These are phyloP conservation scores for Porphyrellus cyaneotinctus DNA, from an alignment of 768 basidiomycete species.

Conservation along the genomic window DNA sequence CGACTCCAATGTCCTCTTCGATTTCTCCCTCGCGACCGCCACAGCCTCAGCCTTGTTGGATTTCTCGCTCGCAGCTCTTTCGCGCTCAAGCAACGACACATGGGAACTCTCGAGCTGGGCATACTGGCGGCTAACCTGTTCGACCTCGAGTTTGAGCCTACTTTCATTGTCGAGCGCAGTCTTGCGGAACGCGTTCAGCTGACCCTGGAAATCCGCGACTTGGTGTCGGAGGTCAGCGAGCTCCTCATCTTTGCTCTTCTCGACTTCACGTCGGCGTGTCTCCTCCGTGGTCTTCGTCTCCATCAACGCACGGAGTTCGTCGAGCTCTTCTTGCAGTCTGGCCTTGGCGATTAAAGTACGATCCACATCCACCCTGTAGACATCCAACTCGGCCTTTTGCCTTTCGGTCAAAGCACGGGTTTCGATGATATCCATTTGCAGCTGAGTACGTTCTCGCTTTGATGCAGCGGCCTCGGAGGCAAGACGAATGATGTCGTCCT, in stretches of 20 bases:
- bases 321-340: conserved; percentile 78
- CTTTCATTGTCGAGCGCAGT: conserved; percentile 61
- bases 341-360: conserved; percentile 42
- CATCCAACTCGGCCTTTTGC: conserved; percentile 56
- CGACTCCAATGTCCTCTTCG: conserved; percentile 62
- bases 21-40: conserved; percentile 61
- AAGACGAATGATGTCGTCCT: conserved; percentile 60
- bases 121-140: conserved; percentile 58
- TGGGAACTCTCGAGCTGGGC: conserved; percentile 56
- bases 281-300: conserved; percentile 86
- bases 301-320: conserved; percentile 79
- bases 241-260: conserved; percentile 85
- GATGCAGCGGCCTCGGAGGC: conserved; percentile 49
- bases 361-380: conserved; percentile 53
- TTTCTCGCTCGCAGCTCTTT: conserved; percentile 49
- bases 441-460: conserved; percentile 50
- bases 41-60: conserved; percentile 45
- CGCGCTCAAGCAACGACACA: conserved; percentile 58
- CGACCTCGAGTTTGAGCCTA: conserved; percentile 73
- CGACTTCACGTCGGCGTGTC: conserved; percentile 74
- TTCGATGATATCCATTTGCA: conserved; percentile 59
- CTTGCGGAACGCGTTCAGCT: conserved; percentile 63
- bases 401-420: conserved; percentile 67
- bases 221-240: conserved; percentile 67
- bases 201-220: conserved; percentile 55